Evolutionary conservation across 768 basidiomycete species (phyloP).

Genomic region (Tremella yokohamensis): DNA sequence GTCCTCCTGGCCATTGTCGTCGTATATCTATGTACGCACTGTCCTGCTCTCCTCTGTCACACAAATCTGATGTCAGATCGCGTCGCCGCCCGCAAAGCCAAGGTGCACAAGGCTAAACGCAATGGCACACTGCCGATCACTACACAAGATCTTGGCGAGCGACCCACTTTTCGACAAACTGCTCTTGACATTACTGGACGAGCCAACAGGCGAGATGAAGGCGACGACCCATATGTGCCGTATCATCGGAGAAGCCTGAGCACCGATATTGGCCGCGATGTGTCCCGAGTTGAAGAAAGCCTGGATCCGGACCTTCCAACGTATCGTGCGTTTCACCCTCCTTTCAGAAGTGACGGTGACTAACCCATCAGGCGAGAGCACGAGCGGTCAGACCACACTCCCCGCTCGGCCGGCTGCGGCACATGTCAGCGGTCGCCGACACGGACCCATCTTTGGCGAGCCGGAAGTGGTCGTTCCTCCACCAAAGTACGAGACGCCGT

Average conservation of each 20-base stretch:
- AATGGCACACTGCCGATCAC: neutral
- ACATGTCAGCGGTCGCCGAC: neutral
- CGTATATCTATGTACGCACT: neutral
- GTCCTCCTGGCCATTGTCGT: neutral
- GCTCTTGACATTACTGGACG: neutral
- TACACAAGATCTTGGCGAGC: neutral
- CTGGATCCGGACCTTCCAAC: conserved; percentile 1
- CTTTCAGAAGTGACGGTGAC: neutral
- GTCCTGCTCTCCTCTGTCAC: neutral
- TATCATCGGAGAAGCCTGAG: neutral
- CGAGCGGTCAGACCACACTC: neutral
- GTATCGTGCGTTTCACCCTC: neutral
- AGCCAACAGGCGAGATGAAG: neutral
- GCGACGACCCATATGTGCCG: neutral
- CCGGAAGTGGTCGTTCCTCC: neutral
- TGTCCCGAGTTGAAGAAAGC: neutral
- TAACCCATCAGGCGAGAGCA: conserved; percentile 3
- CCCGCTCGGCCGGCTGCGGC: conserved; percentile 1
- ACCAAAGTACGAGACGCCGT: neutral
- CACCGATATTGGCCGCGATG: neutral
- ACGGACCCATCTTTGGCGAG: neutral
- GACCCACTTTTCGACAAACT: neutral
- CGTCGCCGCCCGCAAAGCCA: neutral
- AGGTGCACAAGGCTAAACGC: neutral
- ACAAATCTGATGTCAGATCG: neutral